These are phyloP conservation scores for Penicillium sp. DNA, from an alignment of 2,329 filamentous ascomycete species.

Conservation along the genomic window DNA sequence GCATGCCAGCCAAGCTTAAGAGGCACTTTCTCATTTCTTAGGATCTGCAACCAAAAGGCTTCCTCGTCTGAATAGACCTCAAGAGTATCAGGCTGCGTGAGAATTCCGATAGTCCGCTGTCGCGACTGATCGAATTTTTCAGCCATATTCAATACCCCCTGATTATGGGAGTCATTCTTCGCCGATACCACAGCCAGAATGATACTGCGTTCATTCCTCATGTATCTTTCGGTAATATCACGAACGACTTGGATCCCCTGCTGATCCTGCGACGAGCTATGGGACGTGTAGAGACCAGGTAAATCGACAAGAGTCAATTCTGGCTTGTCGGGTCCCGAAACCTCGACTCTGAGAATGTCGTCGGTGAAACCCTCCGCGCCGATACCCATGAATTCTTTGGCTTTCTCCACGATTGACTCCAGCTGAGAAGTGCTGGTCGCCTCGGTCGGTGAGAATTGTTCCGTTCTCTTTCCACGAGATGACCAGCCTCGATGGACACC, in stretches of 20 bases:
- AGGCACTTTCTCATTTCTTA: constrained; percentile 45
- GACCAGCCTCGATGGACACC: constrained; percentile 43
- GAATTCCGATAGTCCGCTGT: constrained; percentile 46
- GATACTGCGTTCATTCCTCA: constrained; percentile 46
- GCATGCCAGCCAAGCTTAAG: constrained; percentile 55
- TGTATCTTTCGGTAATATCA: constrained; percentile 46
- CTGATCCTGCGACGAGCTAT: constrained; percentile 57
- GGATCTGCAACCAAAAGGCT: constrained; percentile 39
- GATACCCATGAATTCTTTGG: constrained; percentile 28
- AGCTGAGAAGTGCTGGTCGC: constrained; percentile 13
- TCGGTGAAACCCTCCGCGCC: constrained; percentile 39
- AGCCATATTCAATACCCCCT: constrained; percentile 43
- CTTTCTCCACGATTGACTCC: constrained; percentile 24
- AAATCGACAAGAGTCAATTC: constrained; percentile 65
- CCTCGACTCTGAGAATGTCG: constrained; percentile 61
- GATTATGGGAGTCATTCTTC: constrained; percentile 45
- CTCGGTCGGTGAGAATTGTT: constrained; percentile 5
- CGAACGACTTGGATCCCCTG: constrained; percentile 59
- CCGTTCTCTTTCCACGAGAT: constrained; percentile 7
- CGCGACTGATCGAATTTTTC: constrained; percentile 33
- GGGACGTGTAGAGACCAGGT: constrained; percentile 60
- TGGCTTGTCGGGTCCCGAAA: constrained; percentile 60
- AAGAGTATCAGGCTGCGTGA: constrained; percentile 51
- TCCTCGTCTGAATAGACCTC: constrained; percentile 40
- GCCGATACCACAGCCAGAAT: constrained; percentile 52